Base-by-base conservation (phyloP, 2,329 filamentous ascomycete genomes). In the Onygenales sp. region DNA sequence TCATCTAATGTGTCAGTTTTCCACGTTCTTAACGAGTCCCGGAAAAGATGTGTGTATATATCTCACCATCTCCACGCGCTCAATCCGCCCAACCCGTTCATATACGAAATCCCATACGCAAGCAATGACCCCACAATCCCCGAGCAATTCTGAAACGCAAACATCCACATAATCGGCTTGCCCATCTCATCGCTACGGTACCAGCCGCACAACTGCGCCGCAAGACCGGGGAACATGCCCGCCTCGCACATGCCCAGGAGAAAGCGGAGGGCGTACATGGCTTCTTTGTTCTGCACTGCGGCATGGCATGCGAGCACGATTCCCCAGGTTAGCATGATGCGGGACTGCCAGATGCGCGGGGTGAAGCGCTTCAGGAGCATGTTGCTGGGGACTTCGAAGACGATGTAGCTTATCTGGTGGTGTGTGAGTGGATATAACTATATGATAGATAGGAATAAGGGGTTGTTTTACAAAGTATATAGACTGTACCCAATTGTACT, bases 131-230 rank as follows among this genome's bases (percentile, higher is more conserved):
- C 67, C 0, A 73, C 56, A 47, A 72, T 65, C 0, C 64, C 65
- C 0, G 69, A 63, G 27, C 64, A 65, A 32, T 68, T 67, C 51
- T 68, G 64, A 42, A 68, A 69, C 2, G 62, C 67, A 54, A 75
- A 76, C 61, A 72, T 73, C 63, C 71, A 75, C 57, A 69, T 69
- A 47, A 73, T 68, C 1, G 68, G 69, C 46, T 65, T 69, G 1
- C 64, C 67, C 54, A 71, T 68, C 54, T 74, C 70, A 51, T 74
- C 71, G 31, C 63, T 68, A 1, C 70, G 66, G 52, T 77, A 77
- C 67, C 73, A 76, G 54, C 65, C 67, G 11, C 64, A 72, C 1
- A 75, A 58, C 32, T 71, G 69, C 1, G 65, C 65, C 9, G 66
- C 63, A 2, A 70, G 56, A 0, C 68, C 68, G 0, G 70, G 70